Evolutionary conservation across 805 yeast genomes (phyloP).

Genomic region (Jamesozyma gamospora): DNA sequence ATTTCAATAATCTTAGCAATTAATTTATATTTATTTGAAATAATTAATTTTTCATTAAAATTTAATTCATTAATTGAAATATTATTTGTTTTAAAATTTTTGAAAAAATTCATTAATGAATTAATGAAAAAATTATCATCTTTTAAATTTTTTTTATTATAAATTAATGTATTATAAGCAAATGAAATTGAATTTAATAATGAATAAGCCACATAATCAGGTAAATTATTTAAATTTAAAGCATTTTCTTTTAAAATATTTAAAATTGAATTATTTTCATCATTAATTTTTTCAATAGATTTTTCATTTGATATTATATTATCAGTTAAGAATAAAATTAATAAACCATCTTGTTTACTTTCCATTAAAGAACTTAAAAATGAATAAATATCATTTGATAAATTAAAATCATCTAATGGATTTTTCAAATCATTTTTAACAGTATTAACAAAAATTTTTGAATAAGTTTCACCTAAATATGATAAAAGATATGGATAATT

Average conservation of each 20-base stretch:
- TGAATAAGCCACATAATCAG: constrained; percentile 55
- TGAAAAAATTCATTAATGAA: constrained; percentile 30
- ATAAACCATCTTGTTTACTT: constrained; percentile 69
- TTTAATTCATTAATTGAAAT: constrained; percentile 1
- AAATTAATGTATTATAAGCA: constrained; percentile 72
- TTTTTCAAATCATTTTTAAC: constrained; percentile 52
- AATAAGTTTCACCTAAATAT: constrained; percentile 58
- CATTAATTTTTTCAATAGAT: constrained; percentile 12
- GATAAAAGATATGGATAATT: constrained; percentile 69
- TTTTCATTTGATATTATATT: constrained; percentile 30
- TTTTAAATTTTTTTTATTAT: constrained; percentile 42
- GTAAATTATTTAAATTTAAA: constrained; percentile 41
- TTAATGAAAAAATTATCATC: constrained; percentile 34
- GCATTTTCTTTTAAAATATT: constrained; percentile 47
- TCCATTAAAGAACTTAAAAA: constrained; percentile 60
- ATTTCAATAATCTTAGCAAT: constrained; percentile 66
- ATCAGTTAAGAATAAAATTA: constrained; percentile 53
- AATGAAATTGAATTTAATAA: constrained; percentile 62
- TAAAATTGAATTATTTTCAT: constrained; percentile 35
- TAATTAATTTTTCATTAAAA: constrained; percentile 23
- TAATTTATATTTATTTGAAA: constrained; percentile 47
- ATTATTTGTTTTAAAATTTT: constrained; percentile 21
- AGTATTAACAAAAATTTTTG: constrained; percentile 50
- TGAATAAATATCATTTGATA: constrained; percentile 47
- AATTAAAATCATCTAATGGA: constrained; percentile 41